phyloP scores from a whole-genome alignment of 2,329 filamentous ascomycete genomes.

The Hymenoscyphus occultus region DNA sequence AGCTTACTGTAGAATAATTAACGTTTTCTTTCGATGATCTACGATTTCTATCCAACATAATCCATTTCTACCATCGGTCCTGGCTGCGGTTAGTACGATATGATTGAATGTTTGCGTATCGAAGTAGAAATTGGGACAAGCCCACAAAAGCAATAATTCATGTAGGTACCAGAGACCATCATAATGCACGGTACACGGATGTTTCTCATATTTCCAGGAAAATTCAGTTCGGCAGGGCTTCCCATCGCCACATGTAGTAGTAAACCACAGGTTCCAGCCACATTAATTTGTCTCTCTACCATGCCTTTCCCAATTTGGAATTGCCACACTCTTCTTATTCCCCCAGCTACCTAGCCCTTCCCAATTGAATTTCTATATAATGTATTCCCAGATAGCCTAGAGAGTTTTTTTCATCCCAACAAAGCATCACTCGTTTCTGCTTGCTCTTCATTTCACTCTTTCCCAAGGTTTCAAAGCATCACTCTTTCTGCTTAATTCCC shows the following conservation, averaged over 20 bases:
- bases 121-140: background rate
- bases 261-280: background rate
- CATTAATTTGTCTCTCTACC: background rate
- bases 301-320: background rate
- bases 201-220: background rate
- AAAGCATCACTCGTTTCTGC: constrained; percentile 5
- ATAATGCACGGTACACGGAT: background rate
- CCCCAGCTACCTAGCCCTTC: background rate
- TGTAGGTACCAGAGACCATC: background rate
- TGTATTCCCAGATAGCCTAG: background rate
- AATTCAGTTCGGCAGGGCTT: background rate
- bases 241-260: background rate
- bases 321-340: background rate
- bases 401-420: background rate
- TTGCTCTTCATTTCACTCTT: background rate
- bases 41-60: background rate
- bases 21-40: background rate
- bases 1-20: background rate
- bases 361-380: background rate
- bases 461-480: background rate
- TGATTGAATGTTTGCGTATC: background rate
- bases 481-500: constrained; percentile 6
- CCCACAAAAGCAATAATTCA: background rate
- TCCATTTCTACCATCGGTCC: background rate
- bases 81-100: background rate